phyloP scores from a whole-genome alignment of 371 early-diverging fungal genomes.

The Gilbertella persicaria region DNA sequence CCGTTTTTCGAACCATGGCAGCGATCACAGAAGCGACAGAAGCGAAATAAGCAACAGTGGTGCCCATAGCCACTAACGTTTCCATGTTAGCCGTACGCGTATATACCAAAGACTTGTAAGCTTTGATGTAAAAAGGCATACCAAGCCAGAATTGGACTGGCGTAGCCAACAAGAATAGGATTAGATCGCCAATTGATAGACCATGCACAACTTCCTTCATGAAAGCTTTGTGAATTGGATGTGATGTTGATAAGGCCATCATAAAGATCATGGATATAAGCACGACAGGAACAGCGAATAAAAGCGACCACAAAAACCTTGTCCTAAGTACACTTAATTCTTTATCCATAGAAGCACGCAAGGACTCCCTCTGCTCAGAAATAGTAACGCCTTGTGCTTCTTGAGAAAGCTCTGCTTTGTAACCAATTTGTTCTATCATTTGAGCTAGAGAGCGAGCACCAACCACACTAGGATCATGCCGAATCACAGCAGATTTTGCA shows the following conservation, averaged over 20 bases:
- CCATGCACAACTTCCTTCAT: constrained; percentile 43
- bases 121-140: constrained; percentile 53
- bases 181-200: constrained; percentile 47
- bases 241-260: constrained; percentile 55
- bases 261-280: constrained; percentile 62
- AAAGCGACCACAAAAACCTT: constrained; percentile 55
- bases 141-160: constrained; percentile 64
- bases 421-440: constrained; percentile 63
- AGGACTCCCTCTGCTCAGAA: constrained; percentile 37
- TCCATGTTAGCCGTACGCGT: constrained; percentile 73
- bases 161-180: constrained; percentile 56
- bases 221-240: constrained; percentile 39
- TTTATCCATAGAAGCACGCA: constrained; percentile 51
- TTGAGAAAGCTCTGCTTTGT: constrained; percentile 52
- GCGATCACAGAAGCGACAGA: constrained; percentile 58
- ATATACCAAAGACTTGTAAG: constrained; percentile 57
- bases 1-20: constrained; percentile 43
- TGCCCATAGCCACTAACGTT: constrained; percentile 68
- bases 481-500: constrained; percentile 60
- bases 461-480: constrained; percentile 55
- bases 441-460: constrained; percentile 55
- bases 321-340: constrained; percentile 43
- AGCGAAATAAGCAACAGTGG: constrained; percentile 64
- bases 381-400: constrained; percentile 35
- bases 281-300: constrained; percentile 65